Evolutionary conservation across 352 stramenopile species (phyloP), one percentile per base, ranked within the genome.

Genomic region (Phytophthora lateralis): DNA sequence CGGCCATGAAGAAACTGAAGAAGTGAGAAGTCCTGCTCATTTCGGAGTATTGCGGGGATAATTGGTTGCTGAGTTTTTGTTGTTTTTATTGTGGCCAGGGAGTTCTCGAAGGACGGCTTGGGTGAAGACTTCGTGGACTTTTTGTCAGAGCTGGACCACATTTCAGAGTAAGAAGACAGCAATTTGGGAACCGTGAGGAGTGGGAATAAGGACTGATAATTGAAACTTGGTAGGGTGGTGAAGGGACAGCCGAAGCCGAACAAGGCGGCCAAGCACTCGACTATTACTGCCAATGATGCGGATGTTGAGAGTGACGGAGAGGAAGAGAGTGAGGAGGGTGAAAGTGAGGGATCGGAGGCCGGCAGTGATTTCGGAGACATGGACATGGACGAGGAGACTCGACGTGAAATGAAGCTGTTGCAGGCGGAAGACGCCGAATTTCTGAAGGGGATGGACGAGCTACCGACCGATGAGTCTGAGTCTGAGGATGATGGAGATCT

Each of bases 101-200:
- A 95, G 61, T 95, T 87, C 66, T 73, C 76, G 37, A 88, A 86
- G 27, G 86, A 95, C 54, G 86, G 86, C 26, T 47, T 95, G 11
- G 86, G 86, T 27, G 82, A 90, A 37, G 86, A 95, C 57, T 95
- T 95, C 73, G 74, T 74, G 27, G 84, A 91, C 42, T 95, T 95
- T 71, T 62, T 95, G 27, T 75, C 61, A 24, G 77, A 72, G 32
- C 56, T 95, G 24, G 82, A 92, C 60, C 78, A 81, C 44, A 90
- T 95, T 53, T 92, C 86, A 42, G 72, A 83, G 85, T 91, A 69
- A 42, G 37, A 9, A 30, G 24, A 14, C 10, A 39, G 34, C 45
- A 8, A 1, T 44, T 55, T 35, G 9, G 51, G n/a, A 20, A 34
- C 42, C 39, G n/a, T 51, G 27, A 20, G n/a, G 37, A 38, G 17